Evolutionary conservation across 2,329 filamentous ascomycete species (phyloP).

Genomic region (Juglanconis sp.): DNA sequence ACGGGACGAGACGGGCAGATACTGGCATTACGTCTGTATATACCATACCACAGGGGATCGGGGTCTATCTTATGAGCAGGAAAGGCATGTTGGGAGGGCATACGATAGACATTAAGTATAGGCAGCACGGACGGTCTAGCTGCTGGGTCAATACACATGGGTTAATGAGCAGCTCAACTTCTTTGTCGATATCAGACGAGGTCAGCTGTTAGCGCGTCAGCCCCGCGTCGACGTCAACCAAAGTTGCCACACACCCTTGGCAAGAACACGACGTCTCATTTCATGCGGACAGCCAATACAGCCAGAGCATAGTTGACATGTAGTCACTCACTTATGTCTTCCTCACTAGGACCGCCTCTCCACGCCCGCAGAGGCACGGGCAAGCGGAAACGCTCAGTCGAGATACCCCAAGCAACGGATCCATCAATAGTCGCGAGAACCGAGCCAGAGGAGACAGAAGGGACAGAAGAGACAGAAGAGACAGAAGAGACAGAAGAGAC

Average conservation of each 20-base stretch:
- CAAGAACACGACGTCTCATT: constrained; percentile 6
- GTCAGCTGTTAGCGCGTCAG: constrained; percentile 14
- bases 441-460: background rate
- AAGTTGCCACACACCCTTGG: background rate
- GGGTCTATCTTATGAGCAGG: constrained; percentile 1
- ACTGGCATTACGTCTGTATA: constrained; percentile 12
- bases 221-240: constrained; percentile 6
- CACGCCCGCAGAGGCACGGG: constrained; percentile 7
- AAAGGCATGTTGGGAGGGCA: constrained; percentile 1
- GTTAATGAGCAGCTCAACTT: background rate
- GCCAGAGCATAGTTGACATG: background rate
- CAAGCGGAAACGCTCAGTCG: constrained; percentile 14
- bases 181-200: background rate
- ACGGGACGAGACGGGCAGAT: background rate
- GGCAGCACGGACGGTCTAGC: background rate
- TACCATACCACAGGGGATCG: background rate
- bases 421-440: constrained; percentile 1
- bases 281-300: background rate
- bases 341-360: constrained; percentile 9
- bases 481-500: no score
- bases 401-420: constrained; percentile 14
- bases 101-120: background rate
- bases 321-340: constrained; percentile 9
- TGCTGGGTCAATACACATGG: background rate
- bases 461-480: no score